Evolutionary conservation across 345 rosid species (phyloP).

Genomic region (Raphanus raphanistrum): DNA sequence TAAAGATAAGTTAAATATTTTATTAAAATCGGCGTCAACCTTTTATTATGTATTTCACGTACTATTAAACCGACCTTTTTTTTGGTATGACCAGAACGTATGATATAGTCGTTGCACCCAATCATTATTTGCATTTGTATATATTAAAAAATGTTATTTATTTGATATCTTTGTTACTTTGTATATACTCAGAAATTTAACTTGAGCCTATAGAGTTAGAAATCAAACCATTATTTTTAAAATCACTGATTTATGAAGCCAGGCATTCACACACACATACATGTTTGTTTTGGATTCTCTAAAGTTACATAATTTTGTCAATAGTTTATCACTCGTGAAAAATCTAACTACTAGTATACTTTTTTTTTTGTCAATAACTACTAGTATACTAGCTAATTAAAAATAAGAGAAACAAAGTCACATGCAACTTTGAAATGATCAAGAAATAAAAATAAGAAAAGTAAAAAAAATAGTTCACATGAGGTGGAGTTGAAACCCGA

Average conservation of each 20-base stretch:
- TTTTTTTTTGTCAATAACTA: neutral
- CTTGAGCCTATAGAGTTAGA: neutral
- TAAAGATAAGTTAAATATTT: neutral
- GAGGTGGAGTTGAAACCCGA: conserved; percentile 23
- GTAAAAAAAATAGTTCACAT: conserved; percentile 7
- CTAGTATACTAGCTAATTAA: neutral
- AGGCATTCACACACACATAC: neutral
- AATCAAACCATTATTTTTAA: neutral
- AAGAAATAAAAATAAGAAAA: neutral
- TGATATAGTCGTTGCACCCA: conserved; percentile 30
- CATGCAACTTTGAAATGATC: neutral
- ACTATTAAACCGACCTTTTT: conserved; percentile 22
- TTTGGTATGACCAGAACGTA: conserved; percentile 6
- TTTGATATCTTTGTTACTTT: conserved; percentile 1
- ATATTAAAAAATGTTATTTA: neutral
- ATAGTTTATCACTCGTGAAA: neutral
- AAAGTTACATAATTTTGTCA: neutral
- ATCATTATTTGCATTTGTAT: conserved; percentile 24
- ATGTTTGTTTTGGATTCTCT: neutral
- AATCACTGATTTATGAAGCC: too few species aligned
- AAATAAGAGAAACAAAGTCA: neutral
- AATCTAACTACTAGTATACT: neutral
- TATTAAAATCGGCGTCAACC: conserved; percentile 35
- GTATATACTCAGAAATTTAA: neutral
- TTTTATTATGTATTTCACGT: neutral